Evolutionary conservation across 306 rosid species (phyloP).

Genomic region (Dryas alaskensis): DNA sequence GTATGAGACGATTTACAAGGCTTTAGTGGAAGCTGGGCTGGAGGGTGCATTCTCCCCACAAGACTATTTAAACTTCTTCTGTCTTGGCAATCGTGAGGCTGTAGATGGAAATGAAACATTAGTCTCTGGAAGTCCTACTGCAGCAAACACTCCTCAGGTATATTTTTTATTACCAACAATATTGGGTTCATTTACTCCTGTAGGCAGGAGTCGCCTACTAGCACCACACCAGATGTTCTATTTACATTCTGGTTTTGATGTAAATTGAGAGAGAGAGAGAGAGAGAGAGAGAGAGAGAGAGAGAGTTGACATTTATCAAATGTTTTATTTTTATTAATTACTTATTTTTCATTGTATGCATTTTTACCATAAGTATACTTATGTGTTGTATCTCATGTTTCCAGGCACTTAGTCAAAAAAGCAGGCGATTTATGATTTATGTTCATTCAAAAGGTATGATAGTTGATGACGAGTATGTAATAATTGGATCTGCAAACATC

Average conservation of each 20-base stretch:
- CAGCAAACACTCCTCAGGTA: constrained; percentile 82
- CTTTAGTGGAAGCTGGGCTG: constrained; percentile 82
- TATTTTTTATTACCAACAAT: constrained; percentile 1
- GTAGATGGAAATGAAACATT: constrained; percentile 37
- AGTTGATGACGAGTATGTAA: constrained; percentile 87
- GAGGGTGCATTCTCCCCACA: constrained; percentile 75
- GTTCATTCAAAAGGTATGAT: constrained; percentile 99
- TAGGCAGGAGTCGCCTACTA: background rate
- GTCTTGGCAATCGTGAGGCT: constrained; percentile 93
- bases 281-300: background rate
- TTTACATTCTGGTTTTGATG: background rate
- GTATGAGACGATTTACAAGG: constrained; percentile 87
- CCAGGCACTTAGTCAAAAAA: constrained; percentile 72
- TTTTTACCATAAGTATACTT: constrained; percentile 1
- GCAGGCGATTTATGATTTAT: constrained; percentile 88
- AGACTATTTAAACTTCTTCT: constrained; percentile 92
- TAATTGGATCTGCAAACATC: constrained; percentile 95
- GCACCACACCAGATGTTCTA: background rate
- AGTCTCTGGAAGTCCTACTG: constrained; percentile 51
- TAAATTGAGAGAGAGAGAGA: background rate
- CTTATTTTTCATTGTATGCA: background rate
- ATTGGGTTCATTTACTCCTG: constrained; percentile 8
- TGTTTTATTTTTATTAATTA: background rate
- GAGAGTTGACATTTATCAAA: background rate
- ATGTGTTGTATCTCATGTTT: constrained; percentile 24